Conservation (phyloP, 2,329 filamentous ascomycete genomes). For the Hirsutella rhossiliensis region DNA sequence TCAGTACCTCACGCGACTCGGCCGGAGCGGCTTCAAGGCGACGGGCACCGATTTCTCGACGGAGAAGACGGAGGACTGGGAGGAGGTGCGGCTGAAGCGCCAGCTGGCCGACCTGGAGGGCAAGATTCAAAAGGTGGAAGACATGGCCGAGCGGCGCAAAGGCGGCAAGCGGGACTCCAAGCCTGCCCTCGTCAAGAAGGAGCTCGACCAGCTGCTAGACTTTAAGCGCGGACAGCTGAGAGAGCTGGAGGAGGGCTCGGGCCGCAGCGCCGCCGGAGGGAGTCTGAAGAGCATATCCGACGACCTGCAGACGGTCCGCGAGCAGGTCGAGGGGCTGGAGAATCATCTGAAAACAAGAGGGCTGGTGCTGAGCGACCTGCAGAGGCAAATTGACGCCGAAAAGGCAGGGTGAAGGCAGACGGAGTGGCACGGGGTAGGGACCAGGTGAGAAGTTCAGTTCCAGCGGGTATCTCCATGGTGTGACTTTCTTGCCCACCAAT, state of each 20-base stretch:
- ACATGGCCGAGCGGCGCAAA: conserved; percentile 51
- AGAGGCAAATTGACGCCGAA: conserved; percentile 77
- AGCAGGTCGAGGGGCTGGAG: conserved; percentile 88
- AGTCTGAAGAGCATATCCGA: conserved; percentile 67
- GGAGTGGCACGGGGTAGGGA: background rate
- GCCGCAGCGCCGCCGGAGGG: conserved; percentile 56
- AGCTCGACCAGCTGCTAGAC: conserved; percentile 86
- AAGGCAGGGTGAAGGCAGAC: conserved; percentile 36
- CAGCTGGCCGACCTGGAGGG: conserved; percentile 81
- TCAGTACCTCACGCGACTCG: conserved; percentile 84
- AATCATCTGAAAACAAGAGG: conserved; percentile 67
- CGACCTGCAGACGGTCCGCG: conserved; percentile 79
- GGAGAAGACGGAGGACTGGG: conserved; percentile 88
- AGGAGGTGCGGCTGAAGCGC: conserved; percentile 89
- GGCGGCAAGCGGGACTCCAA: conserved; percentile 62
- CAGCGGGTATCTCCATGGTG: background rate
- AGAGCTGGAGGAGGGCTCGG: conserved; percentile 61
- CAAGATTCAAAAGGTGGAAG: conserved; percentile 75
- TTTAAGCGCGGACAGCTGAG: conserved; percentile 78
- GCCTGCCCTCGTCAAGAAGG: conserved; percentile 84
- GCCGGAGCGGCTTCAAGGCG: conserved; percentile 68
- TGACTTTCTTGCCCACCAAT: background rate
- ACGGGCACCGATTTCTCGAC: conserved; percentile 82
- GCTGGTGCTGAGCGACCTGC: conserved; percentile 62
- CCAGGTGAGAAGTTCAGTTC: background rate